Percentiles rank a stretch among this genome's conserved stretches.
Conservation (phyloP, 495 filamentous ascomycete species). For the Cercophora scortea region DNA sequence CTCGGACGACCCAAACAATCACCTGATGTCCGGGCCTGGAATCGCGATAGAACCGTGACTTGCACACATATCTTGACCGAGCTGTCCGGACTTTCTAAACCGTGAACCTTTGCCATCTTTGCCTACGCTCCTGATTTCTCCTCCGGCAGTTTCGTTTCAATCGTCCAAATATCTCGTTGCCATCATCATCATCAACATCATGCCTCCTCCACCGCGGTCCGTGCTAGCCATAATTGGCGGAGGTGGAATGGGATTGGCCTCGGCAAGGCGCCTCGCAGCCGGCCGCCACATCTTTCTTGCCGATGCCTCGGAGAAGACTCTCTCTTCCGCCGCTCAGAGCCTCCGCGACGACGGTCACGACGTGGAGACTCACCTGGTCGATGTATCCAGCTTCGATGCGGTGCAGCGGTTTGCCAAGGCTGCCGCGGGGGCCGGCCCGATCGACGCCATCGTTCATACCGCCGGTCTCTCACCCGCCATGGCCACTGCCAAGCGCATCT, state of each 20-base stretch:
- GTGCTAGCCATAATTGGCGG: conserved; percentile 8
- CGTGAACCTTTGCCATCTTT: no score
- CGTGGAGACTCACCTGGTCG: conserved; percentile 10
- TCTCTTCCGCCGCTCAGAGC: conserved; percentile 7
- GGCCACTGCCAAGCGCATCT: conserved; percentile 11
- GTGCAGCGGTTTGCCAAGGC: conserved; percentile 32
- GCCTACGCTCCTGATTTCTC: no score
- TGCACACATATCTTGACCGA: no score
- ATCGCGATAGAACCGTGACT: no score
- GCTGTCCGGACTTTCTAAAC: no score
- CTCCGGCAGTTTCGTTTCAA: no score
- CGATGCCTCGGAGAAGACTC: conserved; percentile 9
- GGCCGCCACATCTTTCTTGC: conserved; percentile 8
- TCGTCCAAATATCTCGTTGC: neutral
- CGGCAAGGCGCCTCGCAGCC: conserved; percentile 10
- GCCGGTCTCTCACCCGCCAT: conserved; percentile 15
- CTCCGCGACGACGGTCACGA: conserved; percentile 11
- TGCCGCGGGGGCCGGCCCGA: conserved; percentile 53
- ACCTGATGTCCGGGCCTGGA: no score
- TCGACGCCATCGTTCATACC: conserved; percentile 73
- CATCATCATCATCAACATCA: neutral
- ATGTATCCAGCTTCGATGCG: conserved; percentile 11
- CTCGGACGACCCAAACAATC: no score
- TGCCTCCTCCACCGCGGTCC: neutral
- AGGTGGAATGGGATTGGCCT: conserved; percentile 16